Conservation (phyloP, 192 early-diverging fungal genomes). For the Pilaira anomala region DNA sequence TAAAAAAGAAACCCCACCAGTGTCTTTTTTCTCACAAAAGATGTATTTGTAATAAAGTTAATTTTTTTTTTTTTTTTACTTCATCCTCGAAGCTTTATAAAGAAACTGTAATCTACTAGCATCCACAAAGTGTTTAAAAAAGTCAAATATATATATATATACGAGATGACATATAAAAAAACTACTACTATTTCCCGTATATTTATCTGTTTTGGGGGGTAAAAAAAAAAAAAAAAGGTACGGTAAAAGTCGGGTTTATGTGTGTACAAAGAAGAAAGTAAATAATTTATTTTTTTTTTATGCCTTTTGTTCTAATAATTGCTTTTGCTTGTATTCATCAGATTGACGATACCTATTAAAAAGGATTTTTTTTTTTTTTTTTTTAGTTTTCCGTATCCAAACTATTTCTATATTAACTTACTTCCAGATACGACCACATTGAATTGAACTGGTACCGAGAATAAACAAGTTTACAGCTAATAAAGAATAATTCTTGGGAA, state of each 20-base stretch:
- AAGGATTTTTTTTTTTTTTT: neutral
- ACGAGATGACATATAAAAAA: no score
- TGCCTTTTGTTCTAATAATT: constrained; percentile 1
- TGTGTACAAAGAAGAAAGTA: neutral
- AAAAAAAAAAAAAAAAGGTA: constrained; percentile 1
- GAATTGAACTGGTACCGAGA: constrained; percentile 83
- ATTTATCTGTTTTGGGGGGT: no score
- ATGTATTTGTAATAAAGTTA: no score
- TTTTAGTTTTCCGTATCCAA: neutral
- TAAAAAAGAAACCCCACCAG: no score
- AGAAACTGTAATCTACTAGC: no score
- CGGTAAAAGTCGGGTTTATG: neutral
- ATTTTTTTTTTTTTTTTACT: no score
- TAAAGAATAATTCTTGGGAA: constrained; percentile 87
- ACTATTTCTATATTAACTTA: constrained; percentile 35
- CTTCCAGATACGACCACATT: constrained; percentile 78
- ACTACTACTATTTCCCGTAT: no score
- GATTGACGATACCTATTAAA: constrained; percentile 36
- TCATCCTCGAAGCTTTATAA: no score
- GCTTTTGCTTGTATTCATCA: constrained; percentile 37
- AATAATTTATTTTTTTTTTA: neutral
- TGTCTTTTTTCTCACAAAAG: no score
- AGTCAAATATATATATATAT: no score
- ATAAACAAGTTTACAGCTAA: constrained; percentile 94
- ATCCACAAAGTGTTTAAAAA: no score